Evolutionary conservation across 768 basidiomycete genomes (phyloP), one percentile per base, ranked within the genome.

Genomic region (Trichaptum fuscoviolaceum): DNA sequence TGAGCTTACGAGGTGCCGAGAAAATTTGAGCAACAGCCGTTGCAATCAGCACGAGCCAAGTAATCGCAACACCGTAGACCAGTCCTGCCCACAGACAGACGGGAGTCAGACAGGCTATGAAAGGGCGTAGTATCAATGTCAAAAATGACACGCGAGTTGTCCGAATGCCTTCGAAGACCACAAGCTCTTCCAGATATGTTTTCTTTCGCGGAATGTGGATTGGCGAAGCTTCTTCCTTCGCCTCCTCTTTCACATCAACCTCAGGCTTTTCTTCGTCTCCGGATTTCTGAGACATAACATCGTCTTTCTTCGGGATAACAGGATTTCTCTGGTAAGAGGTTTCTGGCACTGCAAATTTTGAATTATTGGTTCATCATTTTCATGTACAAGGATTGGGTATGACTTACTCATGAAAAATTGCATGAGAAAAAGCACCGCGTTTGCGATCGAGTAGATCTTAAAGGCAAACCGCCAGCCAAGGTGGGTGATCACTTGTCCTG

Each of bases 31-130:
- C 64, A 7, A 71, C 63, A 18, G 65, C 62, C 1, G 70, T 69
- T 7, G 71, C 71, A 15, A 72, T 66, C 10, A 73, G 58, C n/a
- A 73, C 72, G 25, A 73, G 67, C 65, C 67, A 72, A 7, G 72
- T 73, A 60, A 73, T 70, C 1, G 65, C 67, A 7, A 67, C 61
- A 5, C 71, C 71, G 62, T 71, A 71, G 17, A 66, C 61, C 42
- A 65, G 36, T 17, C 68, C 62, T 6, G 66, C 67, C 52, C 52
- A 69, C 25, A 67, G 42, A 12, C 26, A 27, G 52, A 65, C 36
- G 8, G 64, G 64, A 24, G 64, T 58, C n/a, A 42, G 2, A 25
- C 26, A 26, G 15, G 64, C 26, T 27, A 34, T 42, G 7, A 65
- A 27, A 12, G 64, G 64, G 8, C 64, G 35, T 35, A 35, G 58